Conservation (phyloP, 139 green algal genomes). For the Dunaliella primolecta region DNA sequence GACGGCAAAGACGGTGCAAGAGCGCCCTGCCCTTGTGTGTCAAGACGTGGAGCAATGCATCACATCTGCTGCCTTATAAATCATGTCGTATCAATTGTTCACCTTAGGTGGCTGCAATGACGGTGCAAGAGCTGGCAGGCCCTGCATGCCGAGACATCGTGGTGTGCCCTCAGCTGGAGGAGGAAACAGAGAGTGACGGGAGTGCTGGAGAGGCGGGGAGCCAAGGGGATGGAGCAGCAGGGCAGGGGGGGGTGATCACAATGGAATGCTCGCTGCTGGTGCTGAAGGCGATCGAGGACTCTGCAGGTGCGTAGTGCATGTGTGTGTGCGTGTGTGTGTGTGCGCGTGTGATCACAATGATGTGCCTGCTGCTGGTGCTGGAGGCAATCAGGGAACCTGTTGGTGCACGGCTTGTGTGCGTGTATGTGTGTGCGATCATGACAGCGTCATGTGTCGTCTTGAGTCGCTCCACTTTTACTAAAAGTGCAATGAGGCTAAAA, state of each 20-base stretch:
- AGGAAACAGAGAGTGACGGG: neutral
- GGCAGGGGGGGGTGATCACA: constrained; percentile 4
- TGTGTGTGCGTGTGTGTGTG: neutral
- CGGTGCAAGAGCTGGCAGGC: constrained; percentile 52
- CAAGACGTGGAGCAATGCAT: too few relatives aligned
- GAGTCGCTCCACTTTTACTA: neutral
- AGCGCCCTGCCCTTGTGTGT: too few relatives aligned
- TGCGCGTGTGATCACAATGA: neutral
- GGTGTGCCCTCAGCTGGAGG: constrained; percentile 54
- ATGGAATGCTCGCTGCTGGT: constrained; percentile 52
- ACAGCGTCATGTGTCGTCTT: too few relatives aligned
- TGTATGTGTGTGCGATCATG: too few relatives aligned
- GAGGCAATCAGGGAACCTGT: constrained; percentile 15
- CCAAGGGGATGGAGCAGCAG: neutral
- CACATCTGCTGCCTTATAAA: too few relatives aligned
- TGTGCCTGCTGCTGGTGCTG: neutral
- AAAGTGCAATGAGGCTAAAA: neutral
- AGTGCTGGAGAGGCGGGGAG: neutral
- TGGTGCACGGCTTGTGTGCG: too few relatives aligned
- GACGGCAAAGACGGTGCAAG: too few relatives aligned
- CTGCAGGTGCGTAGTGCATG: neutral
- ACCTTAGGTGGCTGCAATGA: constrained; percentile 59
- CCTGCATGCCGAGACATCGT: constrained; percentile 68
- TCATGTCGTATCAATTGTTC: too few relatives aligned
- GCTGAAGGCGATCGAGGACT: constrained; percentile 32